Evolutionary conservation across 2,329 filamentous ascomycete genomes (phyloP), one percentile per base, ranked within the genome.

Genomic region (Epichloe festucae): DNA sequence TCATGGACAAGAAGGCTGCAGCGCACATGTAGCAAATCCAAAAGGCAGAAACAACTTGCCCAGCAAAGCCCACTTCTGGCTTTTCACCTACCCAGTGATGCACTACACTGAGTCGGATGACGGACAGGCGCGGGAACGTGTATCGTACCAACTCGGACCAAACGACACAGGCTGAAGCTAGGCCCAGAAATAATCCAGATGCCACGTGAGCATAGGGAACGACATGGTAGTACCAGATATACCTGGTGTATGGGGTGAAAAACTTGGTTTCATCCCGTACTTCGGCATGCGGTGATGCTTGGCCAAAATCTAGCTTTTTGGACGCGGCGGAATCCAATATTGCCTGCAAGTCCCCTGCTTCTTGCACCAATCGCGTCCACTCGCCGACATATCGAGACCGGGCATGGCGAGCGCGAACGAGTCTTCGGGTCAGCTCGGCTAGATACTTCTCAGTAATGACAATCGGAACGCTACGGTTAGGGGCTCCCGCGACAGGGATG

Each of bases 21-120:
- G 86, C 76, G 65, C 87, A 95, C 93, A 98, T 98, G 73, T 98
- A 98, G 52, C 90, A 75, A 54, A 98, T 84, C 93, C 93, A 98
- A 14, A 81, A 72, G 2, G 89, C 84, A 0, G 91, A 87, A 47
- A 91, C 84, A 44, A 89, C 66, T 65, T 98, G 93, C 4, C 89
- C 89, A 2, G 84, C 85, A 59, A 97, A 89, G 17, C 88, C 88
- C 55, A 97, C 83, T 52, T 87, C 82, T 27, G 84, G 84, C 52
- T 81, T 79, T 11, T 83, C 78, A 41, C 82, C 81, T 38, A 79
- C 78, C 64, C 84, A 84, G 57, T 90, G 86, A 59, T 88, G 84
- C n/a, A 89, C 76, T 3, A 89, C 82, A 4, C 77, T 81, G 55
- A 81, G 70, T 47, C 74, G 75, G 58, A 82, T 79, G 56, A 85